These are phyloP conservation scores for Catunica adiposa DNA, from an alignment of 2,329 filamentous ascomycete genomes.

Conservation along the genomic window DNA sequence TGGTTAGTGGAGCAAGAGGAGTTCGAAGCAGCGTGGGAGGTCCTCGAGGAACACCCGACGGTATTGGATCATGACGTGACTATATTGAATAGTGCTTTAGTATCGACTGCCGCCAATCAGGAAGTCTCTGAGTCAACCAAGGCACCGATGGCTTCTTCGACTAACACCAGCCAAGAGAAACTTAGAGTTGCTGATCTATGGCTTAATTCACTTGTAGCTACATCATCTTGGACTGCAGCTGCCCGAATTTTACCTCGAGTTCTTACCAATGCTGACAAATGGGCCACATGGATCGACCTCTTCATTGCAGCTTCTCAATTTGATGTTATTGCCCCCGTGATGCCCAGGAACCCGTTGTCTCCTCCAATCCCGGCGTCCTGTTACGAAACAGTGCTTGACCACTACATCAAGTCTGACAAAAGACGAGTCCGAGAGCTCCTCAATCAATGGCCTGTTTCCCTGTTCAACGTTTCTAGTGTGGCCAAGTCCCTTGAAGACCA, in stretches of 20 bases:
- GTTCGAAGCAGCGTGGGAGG: conserved; percentile 74
- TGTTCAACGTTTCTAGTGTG: conserved; percentile 66
- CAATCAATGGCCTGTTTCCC: conserved; percentile 65
- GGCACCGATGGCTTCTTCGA: conserved; percentile 17
- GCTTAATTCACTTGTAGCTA: conserved; percentile 69
- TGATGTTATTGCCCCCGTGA: conserved; percentile 73
- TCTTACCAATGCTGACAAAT: conserved; percentile 58
- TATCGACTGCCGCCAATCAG: conserved; percentile 29
- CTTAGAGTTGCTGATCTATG: conserved; percentile 80
- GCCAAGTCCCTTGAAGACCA: conserved; percentile 68
- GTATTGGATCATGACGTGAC: conserved; percentile 40
- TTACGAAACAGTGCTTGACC: conserved; percentile 76
- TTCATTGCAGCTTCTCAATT: conserved; percentile 78
- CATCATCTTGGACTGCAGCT: conserved; percentile 59
- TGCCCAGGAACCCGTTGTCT: conserved; percentile 60
- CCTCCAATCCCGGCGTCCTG: conserved; percentile 66
- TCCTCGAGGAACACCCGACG: conserved; percentile 78
- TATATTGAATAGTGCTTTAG: conserved; percentile 28
- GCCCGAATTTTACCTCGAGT: conserved; percentile 72
- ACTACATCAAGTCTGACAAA: conserved; percentile 72
- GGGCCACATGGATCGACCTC: conserved; percentile 92
- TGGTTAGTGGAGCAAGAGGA: conserved; percentile 74
- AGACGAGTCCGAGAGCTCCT: conserved; percentile 61
- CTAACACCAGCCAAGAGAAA: conserved; percentile 57
- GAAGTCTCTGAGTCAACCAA: conserved; percentile 23